Base-by-base conservation (phyloP, 2,329 filamentous ascomycete species). In the Ophiostoma montium region DNA sequence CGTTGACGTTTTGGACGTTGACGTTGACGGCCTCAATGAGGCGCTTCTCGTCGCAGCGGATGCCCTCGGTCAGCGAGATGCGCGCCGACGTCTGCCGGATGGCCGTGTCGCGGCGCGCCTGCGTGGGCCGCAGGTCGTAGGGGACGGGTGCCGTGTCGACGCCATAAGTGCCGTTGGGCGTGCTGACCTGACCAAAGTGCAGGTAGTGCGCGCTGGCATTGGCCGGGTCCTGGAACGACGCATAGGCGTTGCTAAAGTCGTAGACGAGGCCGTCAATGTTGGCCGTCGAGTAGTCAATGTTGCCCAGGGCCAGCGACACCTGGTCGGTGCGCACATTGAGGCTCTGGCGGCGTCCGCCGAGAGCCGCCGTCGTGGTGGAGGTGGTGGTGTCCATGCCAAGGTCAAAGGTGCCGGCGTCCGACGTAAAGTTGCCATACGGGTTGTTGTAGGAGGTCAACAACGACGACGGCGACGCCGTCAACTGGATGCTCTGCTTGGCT, bases 101-200 rank as follows among this genome's bases (percentile, higher is more conserved):
- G 16, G 38, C 31, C 12, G 46, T 51, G 36, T 43, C 33, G 2
- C 49, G 49, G 12, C 52, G 52, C 5, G 49, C 49, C 13, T 27
- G 38, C 35, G 49, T 51, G 39, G 51, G 46, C 27, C 49, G 49
- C 16, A 49, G 16, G 15, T 19, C 19, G 35, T 50, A 52, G 3
- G 50, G 50, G n/a, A 45, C 31, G 9, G 36, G 19, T 12, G 50
- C 19, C 11, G 27, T 21, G 5, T 16, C 23, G 15, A 44, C 35
- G 4, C 35, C 41, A 19, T 42, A 43, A 1, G n/a, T 27, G 12
- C 42, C 27, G 7, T 7, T 18, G 31, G 16, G 39, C 13, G 39
- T 42, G 2, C 15, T 16, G 15, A 42, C 23, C 39, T 42, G 39
- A 8, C 39, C 39, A 42, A 42, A 42, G 6, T 42, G 39, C 15